These are phyloP conservation scores for Heritiera fomes DNA, from an alignment of 345 rosid genomes.

Conservation along the genomic window DNA sequence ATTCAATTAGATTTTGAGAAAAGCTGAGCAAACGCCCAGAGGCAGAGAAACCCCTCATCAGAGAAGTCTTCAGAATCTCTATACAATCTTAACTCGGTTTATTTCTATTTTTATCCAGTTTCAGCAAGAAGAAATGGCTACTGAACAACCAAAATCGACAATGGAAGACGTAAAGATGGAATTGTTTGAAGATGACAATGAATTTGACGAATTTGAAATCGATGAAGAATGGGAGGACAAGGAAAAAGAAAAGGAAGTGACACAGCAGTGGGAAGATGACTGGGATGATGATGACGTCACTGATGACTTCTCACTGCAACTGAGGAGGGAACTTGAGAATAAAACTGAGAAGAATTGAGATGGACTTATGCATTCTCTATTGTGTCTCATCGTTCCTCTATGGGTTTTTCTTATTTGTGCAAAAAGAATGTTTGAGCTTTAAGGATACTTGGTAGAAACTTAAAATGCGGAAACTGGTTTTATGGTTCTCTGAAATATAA, in stretches of 20 bases:
- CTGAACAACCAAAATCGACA: constrained; percentile 49
- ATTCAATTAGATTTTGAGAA: too few relatives aligned
- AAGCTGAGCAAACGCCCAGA: too few relatives aligned
- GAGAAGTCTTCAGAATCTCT: not conserved
- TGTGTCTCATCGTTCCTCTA: not conserved
- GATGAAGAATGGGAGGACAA: constrained; percentile 33
- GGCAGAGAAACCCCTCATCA: not conserved
- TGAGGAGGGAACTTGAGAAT: constrained; percentile 78
- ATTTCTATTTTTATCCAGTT: not conserved
- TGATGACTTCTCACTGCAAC: constrained; percentile 64
- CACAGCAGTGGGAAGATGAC: constrained; percentile 23
- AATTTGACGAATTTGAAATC: constrained; percentile 84
- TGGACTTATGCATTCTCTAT: not conserved
- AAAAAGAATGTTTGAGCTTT: constrained; percentile 7
- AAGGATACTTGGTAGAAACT: constrained; percentile 1
- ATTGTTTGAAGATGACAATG: constrained; percentile 90
- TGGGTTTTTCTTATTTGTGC: not conserved
- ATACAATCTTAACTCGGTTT: constrained; percentile 1
- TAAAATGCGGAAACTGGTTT: not conserved
- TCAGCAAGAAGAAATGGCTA: constrained; percentile 44
- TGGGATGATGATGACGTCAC: constrained; percentile 23
- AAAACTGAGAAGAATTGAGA: constrained; percentile 50
- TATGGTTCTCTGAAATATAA: not conserved
- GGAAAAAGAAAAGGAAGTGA: constrained; percentile 19
- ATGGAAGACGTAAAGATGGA: constrained; percentile 79